Percentiles rank a stretch among this genome's conserved stretches.
Conservation (phyloP, 768 basidiomycete genomes). For the Dioszegia hungarica region DNA sequence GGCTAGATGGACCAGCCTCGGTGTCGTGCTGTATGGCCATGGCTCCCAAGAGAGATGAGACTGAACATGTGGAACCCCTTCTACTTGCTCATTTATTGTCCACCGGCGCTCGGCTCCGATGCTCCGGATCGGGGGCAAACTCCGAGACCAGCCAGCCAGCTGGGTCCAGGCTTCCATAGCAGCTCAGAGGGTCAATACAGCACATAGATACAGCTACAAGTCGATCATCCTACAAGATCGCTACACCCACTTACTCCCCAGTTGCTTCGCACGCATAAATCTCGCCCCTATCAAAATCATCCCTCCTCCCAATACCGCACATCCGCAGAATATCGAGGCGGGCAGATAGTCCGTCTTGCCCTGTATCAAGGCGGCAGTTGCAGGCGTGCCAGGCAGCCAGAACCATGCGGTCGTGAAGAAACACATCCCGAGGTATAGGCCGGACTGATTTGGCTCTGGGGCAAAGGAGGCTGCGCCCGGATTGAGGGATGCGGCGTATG, state of each 20-base stretch:
- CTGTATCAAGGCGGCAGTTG: conserved; percentile 22
- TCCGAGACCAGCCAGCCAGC: too few relatives aligned
- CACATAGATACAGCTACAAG: not conserved
- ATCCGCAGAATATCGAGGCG: conserved; percentile 24
- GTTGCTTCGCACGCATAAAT: conserved; percentile 2
- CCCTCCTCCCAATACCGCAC: conserved; percentile 10
- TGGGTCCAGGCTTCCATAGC: too few relatives aligned
- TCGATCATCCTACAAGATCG: too few relatives aligned
- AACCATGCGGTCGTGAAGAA: conserved; percentile 32
- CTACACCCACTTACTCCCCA: conserved; percentile 7
- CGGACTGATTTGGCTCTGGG: conserved; percentile 15
- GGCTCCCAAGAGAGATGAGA: not conserved
- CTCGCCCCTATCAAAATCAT: not conserved
- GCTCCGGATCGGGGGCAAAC: too few relatives aligned
- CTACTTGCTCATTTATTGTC: too few relatives aligned
- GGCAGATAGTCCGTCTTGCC: conserved; percentile 19
- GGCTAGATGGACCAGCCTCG: not conserved
- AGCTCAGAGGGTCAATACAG: too few relatives aligned
- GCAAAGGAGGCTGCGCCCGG: conserved; percentile 23
- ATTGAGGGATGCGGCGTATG: conserved; percentile 22
- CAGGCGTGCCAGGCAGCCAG: conserved; percentile 22
- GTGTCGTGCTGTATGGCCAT: not conserved
- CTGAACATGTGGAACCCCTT: not conserved
- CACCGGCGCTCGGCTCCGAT: too few relatives aligned
- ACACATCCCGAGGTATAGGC: conserved; percentile 30